These are phyloP conservation scores for Harringtonia aguacate DNA, from an alignment of 2,329 filamentous ascomycete genomes.

Conservation along the genomic window DNA sequence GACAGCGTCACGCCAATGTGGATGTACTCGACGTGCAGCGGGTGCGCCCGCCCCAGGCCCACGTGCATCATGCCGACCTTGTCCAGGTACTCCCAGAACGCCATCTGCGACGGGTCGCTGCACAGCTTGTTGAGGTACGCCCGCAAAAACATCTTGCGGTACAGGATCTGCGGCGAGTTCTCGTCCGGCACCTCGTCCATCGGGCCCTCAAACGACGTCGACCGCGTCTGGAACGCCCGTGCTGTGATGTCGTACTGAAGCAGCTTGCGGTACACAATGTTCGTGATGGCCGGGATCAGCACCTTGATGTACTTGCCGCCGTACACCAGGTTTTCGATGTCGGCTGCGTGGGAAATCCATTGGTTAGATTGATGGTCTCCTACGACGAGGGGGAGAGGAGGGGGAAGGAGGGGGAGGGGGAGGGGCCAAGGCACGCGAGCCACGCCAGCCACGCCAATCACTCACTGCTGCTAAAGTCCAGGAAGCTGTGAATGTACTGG, in stretches of 20 bases:
- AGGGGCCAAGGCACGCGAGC: too few relatives aligned
- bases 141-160: conserved; percentile 68
- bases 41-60: conserved; percentile 60
- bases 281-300: conserved; percentile 74
- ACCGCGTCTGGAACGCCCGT: conserved; percentile 56
- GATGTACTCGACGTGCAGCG: conserved; percentile 70
- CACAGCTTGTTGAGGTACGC: conserved; percentile 67
- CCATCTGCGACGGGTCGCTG: conserved; percentile 61
- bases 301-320: conserved; percentile 69
- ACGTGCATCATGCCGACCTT: conserved; percentile 82
- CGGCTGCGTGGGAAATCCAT: conserved; percentile 36
- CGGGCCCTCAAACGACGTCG: conserved; percentile 55
- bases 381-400: too few relatives aligned
- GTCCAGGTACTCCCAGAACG: conserved; percentile 76
- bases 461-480: conserved; percentile 63
- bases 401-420: neutral
- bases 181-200: conserved; percentile 54
- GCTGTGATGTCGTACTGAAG: conserved; percentile 75
- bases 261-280: conserved; percentile 76
- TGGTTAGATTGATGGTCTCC: too few relatives aligned
- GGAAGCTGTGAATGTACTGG: conserved; percentile 62
- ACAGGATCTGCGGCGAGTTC: conserved; percentile 61
- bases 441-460: too few relatives aligned
- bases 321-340: conserved; percentile 58
- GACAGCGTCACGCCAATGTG: conserved; percentile 64